Base-by-base conservation (phyloP, 108 stramenopile genomes). In the Ochromonas danica region DNA sequence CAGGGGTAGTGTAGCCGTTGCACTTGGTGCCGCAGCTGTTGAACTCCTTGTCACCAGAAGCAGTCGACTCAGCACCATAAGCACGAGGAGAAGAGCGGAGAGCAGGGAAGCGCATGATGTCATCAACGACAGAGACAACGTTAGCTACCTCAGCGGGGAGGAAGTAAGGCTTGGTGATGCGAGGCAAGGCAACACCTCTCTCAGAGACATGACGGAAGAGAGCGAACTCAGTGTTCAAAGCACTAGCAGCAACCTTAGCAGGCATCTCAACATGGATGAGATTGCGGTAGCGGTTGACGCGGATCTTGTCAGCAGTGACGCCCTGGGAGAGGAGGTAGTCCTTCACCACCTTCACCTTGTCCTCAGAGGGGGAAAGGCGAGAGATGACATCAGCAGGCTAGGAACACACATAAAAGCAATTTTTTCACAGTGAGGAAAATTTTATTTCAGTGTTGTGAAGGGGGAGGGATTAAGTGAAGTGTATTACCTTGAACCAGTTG, bases 1-100 rank as follows among this genome's bases (percentile, higher is more conserved):
- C 36, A 45, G 82, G 82, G 28, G 79, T 83, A 28, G 43, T 74
- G 51, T 70, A 80, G 0, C 61, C 82, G 3, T 60, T 42, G 79
- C 79, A 80, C 27, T 42, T 42, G 0, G 40, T 0, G 27, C 82
- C 82, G 60, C 82, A 83, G 1, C 61, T 27, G 22, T 62, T 78
- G 60, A 62, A 78, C 6, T 22, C 14, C 3, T 28, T 6, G 25
- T 22, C 31, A 31, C 14, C 6, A 6, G 30, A 22, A 25, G 63
- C 35, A 36, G 63, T 67, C 6, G 3, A 6, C 63, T 67, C 33
- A 35, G 6, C 10, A 39, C 41, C 72, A 39, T 33, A 75, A 42
- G 27, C 61, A 1, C 6, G 25, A 22, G 42, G 42, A 28, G 35
- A 6, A 25, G 43, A n/a, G 27, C 78, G 60, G 31, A 78, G 28